Evolutionary conservation across 2,329 filamentous ascomycete genomes (phyloP).

Genomic region (Pezicula radicicola): DNA sequence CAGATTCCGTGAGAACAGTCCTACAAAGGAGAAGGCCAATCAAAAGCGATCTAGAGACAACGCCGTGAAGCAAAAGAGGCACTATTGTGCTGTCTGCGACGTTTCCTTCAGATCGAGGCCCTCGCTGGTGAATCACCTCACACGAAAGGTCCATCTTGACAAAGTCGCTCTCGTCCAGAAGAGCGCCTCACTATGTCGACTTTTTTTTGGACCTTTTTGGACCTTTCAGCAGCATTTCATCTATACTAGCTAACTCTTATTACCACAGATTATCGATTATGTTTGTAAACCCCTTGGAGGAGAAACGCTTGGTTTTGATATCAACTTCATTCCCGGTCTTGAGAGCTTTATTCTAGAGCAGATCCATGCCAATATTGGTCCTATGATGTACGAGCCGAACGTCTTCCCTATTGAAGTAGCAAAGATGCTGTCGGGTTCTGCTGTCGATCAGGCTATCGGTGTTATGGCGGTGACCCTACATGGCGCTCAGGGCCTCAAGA

Average conservation of each 20-base stretch:
- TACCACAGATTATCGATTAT: conserved; percentile 67
- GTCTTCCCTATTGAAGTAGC: conserved; percentile 98
- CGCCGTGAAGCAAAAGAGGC: too few relatives aligned
- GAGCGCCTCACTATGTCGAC: too few relatives aligned
- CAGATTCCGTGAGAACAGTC: too few relatives aligned
- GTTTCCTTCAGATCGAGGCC: too few relatives aligned
- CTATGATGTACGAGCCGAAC: conserved; percentile 98
- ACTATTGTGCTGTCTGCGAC: too few relatives aligned
- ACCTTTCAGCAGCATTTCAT: conserved; percentile 4
- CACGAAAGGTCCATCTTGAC: too few relatives aligned
- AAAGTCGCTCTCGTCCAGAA: too few relatives aligned
- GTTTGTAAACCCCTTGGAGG: conserved; percentile 97
- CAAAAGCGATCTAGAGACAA: too few relatives aligned
- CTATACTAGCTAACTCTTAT: conserved; percentile 29
- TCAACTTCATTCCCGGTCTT: conserved; percentile 96
- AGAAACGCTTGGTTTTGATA: conserved; percentile 94
- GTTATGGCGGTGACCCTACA: conserved; percentile 90
- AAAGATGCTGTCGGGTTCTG: conserved; percentile 93
- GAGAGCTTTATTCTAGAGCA: conserved; percentile 93
- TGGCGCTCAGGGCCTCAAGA: conserved; percentile 88
- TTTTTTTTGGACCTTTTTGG: neutral
- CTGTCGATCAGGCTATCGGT: conserved; percentile 93
- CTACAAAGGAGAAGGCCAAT: too few relatives aligned
- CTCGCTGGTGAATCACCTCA: too few relatives aligned
- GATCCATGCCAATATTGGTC: conserved; percentile 88